Conservation (phyloP, 2,329 filamentous ascomycete species). For the Zymoseptoria brevis region DNA sequence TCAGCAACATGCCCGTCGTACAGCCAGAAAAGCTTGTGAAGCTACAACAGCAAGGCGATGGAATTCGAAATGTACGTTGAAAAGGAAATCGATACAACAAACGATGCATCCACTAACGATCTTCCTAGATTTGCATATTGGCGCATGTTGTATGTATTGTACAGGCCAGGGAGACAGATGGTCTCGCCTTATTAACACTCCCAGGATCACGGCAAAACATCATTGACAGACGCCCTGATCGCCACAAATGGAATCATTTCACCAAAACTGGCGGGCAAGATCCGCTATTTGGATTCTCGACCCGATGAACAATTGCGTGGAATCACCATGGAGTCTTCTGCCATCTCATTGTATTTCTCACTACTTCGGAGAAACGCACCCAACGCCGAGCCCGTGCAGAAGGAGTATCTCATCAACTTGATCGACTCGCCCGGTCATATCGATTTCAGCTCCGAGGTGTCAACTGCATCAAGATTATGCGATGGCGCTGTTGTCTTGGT, state of each 20-base stretch:
- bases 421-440: conserved; percentile 98
- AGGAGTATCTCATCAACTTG: conserved; percentile 92
- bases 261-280: conserved; percentile 92
- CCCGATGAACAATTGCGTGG: conserved; percentile 93
- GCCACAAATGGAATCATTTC: conserved; percentile 99
- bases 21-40: conserved; percentile 81
- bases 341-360: conserved; percentile 92
- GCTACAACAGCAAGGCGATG: conserved; percentile 78
- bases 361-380: conserved; percentile 69
- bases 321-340: conserved; percentile 99
- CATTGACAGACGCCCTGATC: conserved; percentile 87
- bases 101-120: conserved; percentile 14
- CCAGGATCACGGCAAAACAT: conserved; percentile 94
- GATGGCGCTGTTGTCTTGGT: conserved; percentile 92
- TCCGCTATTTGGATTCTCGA: conserved; percentile 91
- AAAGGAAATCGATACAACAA: conserved; percentile 27
- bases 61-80: conserved; percentile 73
- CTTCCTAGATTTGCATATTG: conserved; percentile 67
- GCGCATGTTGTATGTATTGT: conserved; percentile 66
- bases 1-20: conserved; percentile 71
- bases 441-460: conserved; percentile 97
- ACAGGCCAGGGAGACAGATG: neutral
- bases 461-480: conserved; percentile 85
- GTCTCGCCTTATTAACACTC: conserved; percentile 1
- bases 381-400: conserved; percentile 46